Evolutionary conservation across 257 asterid genomes (phyloP).

Genomic region (Lantana camara): DNA sequence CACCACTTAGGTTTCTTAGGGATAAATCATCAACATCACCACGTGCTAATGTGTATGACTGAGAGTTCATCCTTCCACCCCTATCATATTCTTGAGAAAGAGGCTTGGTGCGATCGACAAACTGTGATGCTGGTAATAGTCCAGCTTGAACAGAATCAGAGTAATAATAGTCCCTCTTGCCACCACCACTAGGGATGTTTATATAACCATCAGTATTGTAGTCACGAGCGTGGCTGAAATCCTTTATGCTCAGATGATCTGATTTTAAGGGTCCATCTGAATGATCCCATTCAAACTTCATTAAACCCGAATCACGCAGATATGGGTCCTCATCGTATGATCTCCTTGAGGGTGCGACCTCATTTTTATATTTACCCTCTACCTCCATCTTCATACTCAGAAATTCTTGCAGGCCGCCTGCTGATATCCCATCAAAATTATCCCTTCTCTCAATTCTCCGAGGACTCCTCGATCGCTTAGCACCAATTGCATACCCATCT

Average conservation of each 20-base stretch:
- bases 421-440: constrained; percentile 35
- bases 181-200: constrained; percentile 22
- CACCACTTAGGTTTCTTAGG: constrained; percentile 24
- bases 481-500: constrained; percentile 25
- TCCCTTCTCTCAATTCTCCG: constrained; percentile 23
- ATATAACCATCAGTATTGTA: constrained; percentile 36
- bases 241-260: constrained; percentile 30
- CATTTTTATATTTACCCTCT: constrained; percentile 35
- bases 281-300: constrained; percentile 36
- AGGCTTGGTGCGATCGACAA: constrained; percentile 31
- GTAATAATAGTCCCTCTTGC: no score
- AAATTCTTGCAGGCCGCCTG: no score
- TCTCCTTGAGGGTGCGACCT: constrained; percentile 31
- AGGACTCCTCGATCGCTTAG: constrained; percentile 36
- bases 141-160: constrained; percentile 29
- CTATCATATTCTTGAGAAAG: constrained; percentile 40
- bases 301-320: constrained; percentile 36
- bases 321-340: constrained; percentile 30
- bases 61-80: constrained; percentile 39
- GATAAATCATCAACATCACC: constrained; percentile 33
- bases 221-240: constrained; percentile 20
- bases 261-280: constrained; percentile 37
- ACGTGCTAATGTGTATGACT: constrained; percentile 37
- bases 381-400: constrained; percentile 37
- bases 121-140: constrained; percentile 24